These are phyloP conservation scores for Gryganskiella cystojenkinii DNA, from an alignment of 192 early-diverging fungal species.

Conservation along the genomic window DNA sequence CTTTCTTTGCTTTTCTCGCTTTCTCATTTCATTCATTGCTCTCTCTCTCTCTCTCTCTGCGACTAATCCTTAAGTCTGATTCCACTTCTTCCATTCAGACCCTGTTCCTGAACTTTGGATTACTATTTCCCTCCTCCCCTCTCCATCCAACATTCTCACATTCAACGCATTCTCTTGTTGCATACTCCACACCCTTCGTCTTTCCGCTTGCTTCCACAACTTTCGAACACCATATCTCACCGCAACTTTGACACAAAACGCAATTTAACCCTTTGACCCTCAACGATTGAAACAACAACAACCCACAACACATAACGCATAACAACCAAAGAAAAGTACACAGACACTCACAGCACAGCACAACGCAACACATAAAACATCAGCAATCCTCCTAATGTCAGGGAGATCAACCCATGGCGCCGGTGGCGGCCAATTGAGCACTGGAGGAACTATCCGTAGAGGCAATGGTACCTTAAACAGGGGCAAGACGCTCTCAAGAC, in stretches of 20 bases:
- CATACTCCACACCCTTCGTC: not conserved
- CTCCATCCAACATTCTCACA: not conserved
- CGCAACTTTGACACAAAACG: too few relatives aligned
- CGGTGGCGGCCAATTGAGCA: slow-evolving; percentile 6
- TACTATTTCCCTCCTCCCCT: not conserved
- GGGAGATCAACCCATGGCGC: slow-evolving; percentile 19
- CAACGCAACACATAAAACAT: not conserved
- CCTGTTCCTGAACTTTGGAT: too few relatives aligned
- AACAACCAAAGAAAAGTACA: too few relatives aligned
- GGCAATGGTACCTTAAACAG: slow-evolving; percentile 71
- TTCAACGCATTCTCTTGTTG: not conserved
- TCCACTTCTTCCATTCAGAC: slow-evolving; percentile 10
- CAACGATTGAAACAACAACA: too few relatives aligned
- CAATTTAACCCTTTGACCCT: too few relatives aligned
- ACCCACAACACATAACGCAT: too few relatives aligned
- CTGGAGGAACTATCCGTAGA: slow-evolving; percentile 27
- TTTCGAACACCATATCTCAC: not conserved
- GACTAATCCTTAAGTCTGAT: slow-evolving; percentile 4
- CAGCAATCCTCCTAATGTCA: too few relatives aligned
- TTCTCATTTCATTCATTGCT: slow-evolving; percentile 6
- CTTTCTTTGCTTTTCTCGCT: slow-evolving; percentile 2
- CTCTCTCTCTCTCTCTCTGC: slow-evolving; percentile 11
- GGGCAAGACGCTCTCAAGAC: slow-evolving; percentile 78
- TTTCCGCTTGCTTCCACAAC: too few relatives aligned
- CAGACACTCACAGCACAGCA: too few relatives aligned